phyloP scores from a whole-genome alignment of 2,329 filamentous ascomycete species.

The Parasarocladium wereldwijsianum region DNA sequence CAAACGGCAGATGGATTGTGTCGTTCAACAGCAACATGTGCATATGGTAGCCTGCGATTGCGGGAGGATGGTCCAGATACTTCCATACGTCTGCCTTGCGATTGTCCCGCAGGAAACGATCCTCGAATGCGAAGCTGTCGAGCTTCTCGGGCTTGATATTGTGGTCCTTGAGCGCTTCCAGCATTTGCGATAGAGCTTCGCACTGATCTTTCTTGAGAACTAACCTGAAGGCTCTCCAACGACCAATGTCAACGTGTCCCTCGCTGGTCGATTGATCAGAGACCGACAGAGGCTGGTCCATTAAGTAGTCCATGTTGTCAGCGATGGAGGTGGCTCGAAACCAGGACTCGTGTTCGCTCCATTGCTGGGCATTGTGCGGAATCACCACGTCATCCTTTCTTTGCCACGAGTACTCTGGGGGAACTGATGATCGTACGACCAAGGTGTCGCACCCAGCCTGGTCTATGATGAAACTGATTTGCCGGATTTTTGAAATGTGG shows the following conservation, averaged over 20 bases:
- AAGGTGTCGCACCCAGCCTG: slow-evolving; percentile 21
- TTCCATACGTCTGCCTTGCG: slow-evolving; percentile 15
- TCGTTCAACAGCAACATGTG: slow-evolving; percentile 1
- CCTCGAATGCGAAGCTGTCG: slow-evolving; percentile 26
- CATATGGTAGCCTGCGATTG: background rate
- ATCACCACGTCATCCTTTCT: slow-evolving; percentile 16
- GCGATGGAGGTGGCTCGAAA: slow-evolving; percentile 31
- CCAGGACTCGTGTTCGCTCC: slow-evolving; percentile 31
- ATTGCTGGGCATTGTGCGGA: slow-evolving; percentile 17
- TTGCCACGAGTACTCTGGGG: slow-evolving; percentile 32
- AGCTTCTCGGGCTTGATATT: slow-evolving; percentile 43
- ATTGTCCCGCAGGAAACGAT: slow-evolving; percentile 16
- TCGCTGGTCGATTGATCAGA: slow-evolving; percentile 18
- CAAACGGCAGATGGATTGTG: slow-evolving; percentile 39
- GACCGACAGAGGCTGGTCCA: slow-evolving; percentile 22
- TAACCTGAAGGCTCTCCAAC: slow-evolving; percentile 42
- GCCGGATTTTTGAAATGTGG: slow-evolving; percentile 29
- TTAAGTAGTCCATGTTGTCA: slow-evolving; percentile 17
- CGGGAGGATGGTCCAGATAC: slow-evolving; percentile 13
- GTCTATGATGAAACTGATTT: slow-evolving; percentile 18
- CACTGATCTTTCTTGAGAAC: slow-evolving; percentile 16
- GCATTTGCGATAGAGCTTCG: slow-evolving; percentile 20
- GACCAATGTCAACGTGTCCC: slow-evolving; percentile 34
- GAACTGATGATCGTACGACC: slow-evolving; percentile 31
- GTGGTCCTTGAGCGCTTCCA: slow-evolving; percentile 49